Base-by-base conservation (phyloP, 768 basidiomycete species). In the Phaeolepiota aurea region DNA sequence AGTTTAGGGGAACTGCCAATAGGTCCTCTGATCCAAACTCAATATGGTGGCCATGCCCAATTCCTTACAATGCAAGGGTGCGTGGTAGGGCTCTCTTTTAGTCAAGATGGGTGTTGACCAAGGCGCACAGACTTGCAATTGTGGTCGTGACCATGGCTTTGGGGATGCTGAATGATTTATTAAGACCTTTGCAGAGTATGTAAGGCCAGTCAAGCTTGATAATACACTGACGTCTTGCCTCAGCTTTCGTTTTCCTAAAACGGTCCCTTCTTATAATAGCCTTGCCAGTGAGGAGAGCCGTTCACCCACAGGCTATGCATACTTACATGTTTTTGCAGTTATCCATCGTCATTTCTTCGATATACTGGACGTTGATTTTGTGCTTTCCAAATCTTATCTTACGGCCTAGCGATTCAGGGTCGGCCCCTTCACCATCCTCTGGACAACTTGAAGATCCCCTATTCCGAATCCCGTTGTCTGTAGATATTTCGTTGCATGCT, bases 51-150 rank as follows among this genome's bases (percentile, higher is more conserved):
- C 25, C 25, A 28, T 28, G n/a, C 5, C 37, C 9, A 82, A 54
- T 90, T 75, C 52, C 62, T 90, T 40, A 91, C 88, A 0, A 83
- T 88, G 48, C 77, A 86, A 58, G 84, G 83, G 86, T 79, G 45
- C 14, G 71, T 52, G 5, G 23, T 23, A 12, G 11, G 18, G 12
- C 19, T 36, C 16, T 35, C 16, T 19, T 20, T 18, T n/a, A 2
- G 21, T 11, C 15, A 5, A 12, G 3, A n/a, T 28, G n/a, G 14
- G 15, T 33, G 16, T 16, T 16, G n/a, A 34, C 18, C 28, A 12
- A 38, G 32, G 37, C n/a, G 25, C 19, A 1, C 40, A 70, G 68
- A 19, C 58, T 72, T 15, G 54, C 48, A 32, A 40, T 70, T 4
- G 59, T 64, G 10, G 61, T 55, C 39, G 20, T 63, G 16, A 62